Evolutionary conservation across 371 early-diverging fungal species (phyloP).

Genomic region (Sporodiniella umbellata): DNA sequence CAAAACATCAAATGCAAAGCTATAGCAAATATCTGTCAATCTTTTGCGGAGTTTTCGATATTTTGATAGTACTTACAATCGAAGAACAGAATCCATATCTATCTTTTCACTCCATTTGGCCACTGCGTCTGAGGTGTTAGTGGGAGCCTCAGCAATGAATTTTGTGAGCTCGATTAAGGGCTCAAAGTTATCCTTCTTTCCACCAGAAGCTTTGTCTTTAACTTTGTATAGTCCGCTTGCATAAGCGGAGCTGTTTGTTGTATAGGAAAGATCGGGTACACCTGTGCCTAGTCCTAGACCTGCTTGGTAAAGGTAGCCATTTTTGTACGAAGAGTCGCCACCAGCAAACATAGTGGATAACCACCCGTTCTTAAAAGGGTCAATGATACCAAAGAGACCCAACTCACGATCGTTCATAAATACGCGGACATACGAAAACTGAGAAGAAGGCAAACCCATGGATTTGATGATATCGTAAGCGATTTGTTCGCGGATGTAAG

Average conservation of each 20-base stretch:
- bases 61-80: background rate
- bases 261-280: slow-evolving; percentile 6
- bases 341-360: slow-evolving; percentile 25
- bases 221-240: slow-evolving; percentile 17
- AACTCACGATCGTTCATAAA: slow-evolving; percentile 27
- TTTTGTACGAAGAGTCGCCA: slow-evolving; percentile 17
- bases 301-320: slow-evolving; percentile 28
- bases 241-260: slow-evolving; percentile 12
- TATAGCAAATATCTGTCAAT: background rate
- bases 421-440: slow-evolving; percentile 25
- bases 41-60: no score
- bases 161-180: slow-evolving; percentile 26
- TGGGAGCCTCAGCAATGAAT: slow-evolving; percentile 20
- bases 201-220: slow-evolving; percentile 16
- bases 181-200: slow-evolving; percentile 4
- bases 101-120: slow-evolving; percentile 23
- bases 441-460: slow-evolving; percentile 20
- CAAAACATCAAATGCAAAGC: slow-evolving; percentile 27
- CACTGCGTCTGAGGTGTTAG: slow-evolving; percentile 6
- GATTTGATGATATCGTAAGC: slow-evolving; percentile 19
- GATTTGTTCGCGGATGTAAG: slow-evolving; percentile 29
- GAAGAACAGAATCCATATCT: slow-evolving; percentile 6
- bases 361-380: slow-evolving; percentile 30
- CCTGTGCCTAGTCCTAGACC: background rate
- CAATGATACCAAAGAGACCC: slow-evolving; percentile 34